Base-by-base conservation (phyloP, 768 basidiomycete species). In the Phanerodontia chrysosporium region DNA sequence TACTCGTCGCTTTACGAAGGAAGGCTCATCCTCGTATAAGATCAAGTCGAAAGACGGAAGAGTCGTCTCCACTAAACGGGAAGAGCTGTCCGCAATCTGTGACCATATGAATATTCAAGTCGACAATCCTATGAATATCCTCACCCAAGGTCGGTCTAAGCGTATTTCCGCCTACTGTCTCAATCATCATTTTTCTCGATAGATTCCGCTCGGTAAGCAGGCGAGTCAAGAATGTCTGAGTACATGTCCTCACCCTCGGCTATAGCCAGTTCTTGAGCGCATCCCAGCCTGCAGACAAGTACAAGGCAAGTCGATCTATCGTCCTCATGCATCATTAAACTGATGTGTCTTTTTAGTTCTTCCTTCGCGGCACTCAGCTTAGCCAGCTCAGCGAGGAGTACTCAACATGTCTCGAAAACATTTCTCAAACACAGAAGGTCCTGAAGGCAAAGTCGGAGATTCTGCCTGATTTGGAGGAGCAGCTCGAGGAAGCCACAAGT, bases 71-170 rank as follows among this genome's bases (percentile, higher is more conserved):
- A 86, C 77, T 14, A 95, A 91, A 75, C 84, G 85, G 64, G 87
- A 92, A 10, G 95, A 98, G 67, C 73, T 99, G 12, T 81, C 89
- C 18, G 83, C 87, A 1, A 98, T 99, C 51, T 89, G 89, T 66
- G 92, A 96, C 69, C 89, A 94, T 63, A 96, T 97, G 89, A 94
- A 94, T 66, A 92, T 99, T 57, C 94, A 96, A 69, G 92, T 97
- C 59, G 94, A 97, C 69, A 95, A 95, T 67, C 96, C 95, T 1
- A 86, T 98, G 85, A 98, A 92, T 61, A 88, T 99, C 25, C 79
- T 96, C 45, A 95, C 92, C 0, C 92, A 94, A 79, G 91, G 89
- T 81, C 62, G 25, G 67, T 51, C 24, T 49, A 39, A 48, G 14
- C 9, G 27, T 51, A 3, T 9, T 55, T 24, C 24, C 9, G 16